These are phyloP conservation scores for Pseudogymnoascus sp. DNA, from an alignment of 2,329 filamentous ascomycete species.

Conservation along the genomic window DNA sequence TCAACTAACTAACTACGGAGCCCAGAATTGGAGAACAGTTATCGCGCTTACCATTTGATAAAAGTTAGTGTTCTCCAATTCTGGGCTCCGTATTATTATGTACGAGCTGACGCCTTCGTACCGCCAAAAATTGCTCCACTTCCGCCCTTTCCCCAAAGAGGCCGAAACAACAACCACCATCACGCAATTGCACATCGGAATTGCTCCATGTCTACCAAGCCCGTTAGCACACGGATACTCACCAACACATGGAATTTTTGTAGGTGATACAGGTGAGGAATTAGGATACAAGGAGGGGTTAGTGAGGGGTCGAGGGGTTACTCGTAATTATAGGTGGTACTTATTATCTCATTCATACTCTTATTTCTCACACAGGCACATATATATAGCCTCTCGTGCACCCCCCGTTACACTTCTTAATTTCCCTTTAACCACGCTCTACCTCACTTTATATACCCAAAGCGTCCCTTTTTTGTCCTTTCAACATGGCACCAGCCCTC, in stretches of 20 bases:
- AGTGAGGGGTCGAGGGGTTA: background rate
- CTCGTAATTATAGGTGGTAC: background rate
- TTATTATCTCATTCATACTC: background rate
- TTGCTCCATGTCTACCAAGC: background rate
- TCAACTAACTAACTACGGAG: background rate
- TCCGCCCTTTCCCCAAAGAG: background rate
- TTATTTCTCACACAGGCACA: background rate
- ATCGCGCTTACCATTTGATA: too few relatives aligned
- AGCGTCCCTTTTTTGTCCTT: background rate
- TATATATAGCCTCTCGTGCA: slow-evolving; percentile 1
- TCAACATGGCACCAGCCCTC: slow-evolving; percentile 15
- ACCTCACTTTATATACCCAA: slow-evolving; percentile 3
- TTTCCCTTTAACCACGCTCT: background rate
- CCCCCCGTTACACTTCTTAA: background rate
- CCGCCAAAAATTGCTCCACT: background rate
- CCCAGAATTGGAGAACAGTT: background rate
- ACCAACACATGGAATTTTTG: background rate
- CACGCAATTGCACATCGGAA: background rate
- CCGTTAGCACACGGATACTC: background rate
- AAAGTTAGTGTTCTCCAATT: background rate
- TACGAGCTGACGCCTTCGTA: background rate
- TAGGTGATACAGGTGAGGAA: background rate
- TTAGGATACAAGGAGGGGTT: background rate
- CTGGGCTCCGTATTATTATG: background rate
- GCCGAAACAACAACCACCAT: background rate